Evolutionary conservation across 2,329 filamentous ascomycete genomes (phyloP), one percentile per base, ranked within the genome.

Genomic region (Calonectria multiphialidica): DNA sequence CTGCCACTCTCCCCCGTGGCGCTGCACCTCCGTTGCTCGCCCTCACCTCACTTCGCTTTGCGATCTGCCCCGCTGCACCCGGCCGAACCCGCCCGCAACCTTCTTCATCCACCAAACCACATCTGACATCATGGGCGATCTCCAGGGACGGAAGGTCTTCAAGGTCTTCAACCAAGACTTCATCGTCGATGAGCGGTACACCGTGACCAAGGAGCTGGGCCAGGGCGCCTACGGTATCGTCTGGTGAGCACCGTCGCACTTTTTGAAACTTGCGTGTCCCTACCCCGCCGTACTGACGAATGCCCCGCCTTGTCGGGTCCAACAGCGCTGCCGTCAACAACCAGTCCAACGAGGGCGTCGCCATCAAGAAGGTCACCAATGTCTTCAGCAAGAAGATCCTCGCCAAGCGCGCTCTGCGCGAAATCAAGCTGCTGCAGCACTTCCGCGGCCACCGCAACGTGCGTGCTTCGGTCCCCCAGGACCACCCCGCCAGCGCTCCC

Each of bases 101-200:
- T 49, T 50, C 68, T 28, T 47, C 30, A 50, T 42, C 70, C 70
- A 49, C 70, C 73, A 64, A 61, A 68, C 65, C 66, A 30, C 66
- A 33, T 44, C 66, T 47, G 66, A 62, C 74, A 76, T 71, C 78
- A 86, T 86, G 85, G 78, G 81, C 70, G 84, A 86, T 71, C 82
- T 86, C 53, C 81, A 86, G 77, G 83, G 85, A 82, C 93, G 95
- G 86, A 98, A 98, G 90, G 91, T 96, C 85, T 98, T 98, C 90
- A 98, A 98, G 92, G 96, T 99, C 84, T 99, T 99, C 88, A 98
- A 98, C 89, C 97, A 99, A 83, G 97, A 99, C 88, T 99, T 99
- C 83, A 93, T 98, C 80, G 97, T 98, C 82, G 97, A 98, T 84
- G 96, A 98, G 86, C 93, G 96, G 81, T 99, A 99, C 88, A 98